Base-by-base conservation (phyloP, 2,329 filamentous ascomycete species). In the Chalaropsis ovoidea region DNA sequence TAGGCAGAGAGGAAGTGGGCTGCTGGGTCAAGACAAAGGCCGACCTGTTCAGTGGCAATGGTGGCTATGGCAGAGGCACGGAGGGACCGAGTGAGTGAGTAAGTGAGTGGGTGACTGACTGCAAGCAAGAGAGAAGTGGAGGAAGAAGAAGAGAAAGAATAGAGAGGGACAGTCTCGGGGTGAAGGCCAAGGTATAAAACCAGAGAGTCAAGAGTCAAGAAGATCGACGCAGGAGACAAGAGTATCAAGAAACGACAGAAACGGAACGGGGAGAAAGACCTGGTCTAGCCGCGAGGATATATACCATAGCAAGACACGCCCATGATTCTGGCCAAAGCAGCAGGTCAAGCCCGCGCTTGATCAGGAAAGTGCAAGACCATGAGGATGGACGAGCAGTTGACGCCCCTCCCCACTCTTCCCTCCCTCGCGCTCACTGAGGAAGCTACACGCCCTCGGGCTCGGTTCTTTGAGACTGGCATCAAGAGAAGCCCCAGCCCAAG, bases 251-350 rank as follows among this genome's bases (percentile, higher is more conserved):
- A 61, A 17, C 35, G 35, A 61, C 35, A 27, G 13, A 13, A 41
- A 42, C 39, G 31, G n/a, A 41, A 42, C 39, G 31, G 27, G 42
- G 22, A 42, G 22, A 15, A 24, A 10, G 52, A 56, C 22, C 13
- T 56, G 52, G 4, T 31, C 52, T 56, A 43, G 42, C 42, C 42
- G 42, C 52, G 15, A 56, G 52, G 52, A 56, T 56, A 56, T 56
- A 56, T 56, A 56, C 11, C 17, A 24, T 49, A 19, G 45, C 45
- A 49, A 49, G 22, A 49, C 45, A 22, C 19, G 22, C 22, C 27
- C 52, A 56, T 56, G 52, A 31, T 43, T 3, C 42, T 10, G 11
- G 11, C 42, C 6, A 13, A 43, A 15, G 27, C 22, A 56, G 52
- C 11, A 13, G 22, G 52, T 31, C 22, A 7, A 56, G 15, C 52